Conservation (phyloP, 371 early-diverging fungal genomes). For the Mortierella sp. region DNA sequence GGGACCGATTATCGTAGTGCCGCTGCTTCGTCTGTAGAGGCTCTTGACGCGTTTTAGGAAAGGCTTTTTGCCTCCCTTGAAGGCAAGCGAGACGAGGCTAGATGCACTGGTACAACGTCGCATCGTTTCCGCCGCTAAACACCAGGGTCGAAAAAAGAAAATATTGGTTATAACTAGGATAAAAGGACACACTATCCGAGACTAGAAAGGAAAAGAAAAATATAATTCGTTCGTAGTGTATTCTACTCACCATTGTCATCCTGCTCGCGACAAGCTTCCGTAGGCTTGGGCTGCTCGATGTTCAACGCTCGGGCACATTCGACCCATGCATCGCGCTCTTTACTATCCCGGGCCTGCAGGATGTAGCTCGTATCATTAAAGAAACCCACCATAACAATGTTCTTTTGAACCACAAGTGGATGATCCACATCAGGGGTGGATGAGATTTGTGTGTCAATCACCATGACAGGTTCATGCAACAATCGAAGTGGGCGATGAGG, state of each 20-base stretch:
- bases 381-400: conserved; percentile 48
- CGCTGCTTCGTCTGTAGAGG: conserved; percentile 13
- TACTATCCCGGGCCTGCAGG: conserved; percentile 25
- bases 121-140: conserved; percentile 11
- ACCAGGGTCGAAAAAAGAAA: too few species aligned
- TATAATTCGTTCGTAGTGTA: too few species aligned
- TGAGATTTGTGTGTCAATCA: conserved; percentile 44
- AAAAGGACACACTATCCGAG: too few species aligned
- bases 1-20: conserved; percentile 8
- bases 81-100: not conserved
- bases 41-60: conserved; percentile 31
- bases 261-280: conserved; percentile 38
- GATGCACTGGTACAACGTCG: conserved; percentile 3
- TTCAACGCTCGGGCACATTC: conserved; percentile 21
- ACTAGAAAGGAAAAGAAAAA: too few species aligned
- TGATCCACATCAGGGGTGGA: conserved; percentile 37
- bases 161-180: too few species aligned
- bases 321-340: conserved; percentile 45
- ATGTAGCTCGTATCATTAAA: conserved; percentile 46
- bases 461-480: conserved; percentile 35
- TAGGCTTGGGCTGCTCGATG: conserved; percentile 45
- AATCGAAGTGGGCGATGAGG: conserved; percentile 16
- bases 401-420: conserved; percentile 25
- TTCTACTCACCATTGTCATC: conserved; percentile 32
- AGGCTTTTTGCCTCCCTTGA: conserved; percentile 13